Evolutionary conservation across 2,329 filamentous ascomycete species (phyloP).

Genomic region (Colletotrichum caudatum): DNA sequence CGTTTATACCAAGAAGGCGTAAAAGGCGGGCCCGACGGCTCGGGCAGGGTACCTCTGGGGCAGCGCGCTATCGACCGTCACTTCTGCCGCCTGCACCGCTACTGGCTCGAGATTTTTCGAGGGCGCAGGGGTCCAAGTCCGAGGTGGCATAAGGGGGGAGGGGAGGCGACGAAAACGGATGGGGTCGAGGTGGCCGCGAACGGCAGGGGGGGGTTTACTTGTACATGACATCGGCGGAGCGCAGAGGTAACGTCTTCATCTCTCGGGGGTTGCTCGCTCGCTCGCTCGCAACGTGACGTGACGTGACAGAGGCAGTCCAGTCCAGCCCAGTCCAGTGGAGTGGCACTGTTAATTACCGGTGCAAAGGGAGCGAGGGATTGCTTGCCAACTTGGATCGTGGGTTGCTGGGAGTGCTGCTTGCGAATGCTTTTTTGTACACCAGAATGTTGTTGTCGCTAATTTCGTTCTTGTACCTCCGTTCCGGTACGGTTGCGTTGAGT

Average conservation of each 20-base stretch:
- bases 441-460: not conserved
- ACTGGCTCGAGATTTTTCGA: constrained; percentile 30
- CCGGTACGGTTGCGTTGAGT: not conserved
- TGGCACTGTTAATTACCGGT: not conserved
- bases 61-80: constrained; percentile 16
- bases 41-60: constrained; percentile 35
- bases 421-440: not conserved
- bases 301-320: not conserved
- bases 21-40: constrained; percentile 33
- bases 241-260: not conserved
- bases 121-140: constrained; percentile 10
- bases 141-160: not conserved
- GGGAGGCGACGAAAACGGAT: constrained; percentile 1
- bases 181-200: not conserved
- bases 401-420: not conserved
- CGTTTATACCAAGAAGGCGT: constrained; percentile 41
- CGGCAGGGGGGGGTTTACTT: not conserved
- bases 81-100: not conserved
- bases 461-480: not conserved
- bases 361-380: not conserved
- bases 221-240: not conserved
- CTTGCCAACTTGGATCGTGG: not conserved
- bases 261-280: not conserved
- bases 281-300: not conserved
- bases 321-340: too few relatives aligned